A percentile compares a stretch with the other conserved stretches of the same genome.
phyloP scores from a whole-genome alignment of 2,329 filamentous ascomycete species.

The Phialophora chinensis region DNA sequence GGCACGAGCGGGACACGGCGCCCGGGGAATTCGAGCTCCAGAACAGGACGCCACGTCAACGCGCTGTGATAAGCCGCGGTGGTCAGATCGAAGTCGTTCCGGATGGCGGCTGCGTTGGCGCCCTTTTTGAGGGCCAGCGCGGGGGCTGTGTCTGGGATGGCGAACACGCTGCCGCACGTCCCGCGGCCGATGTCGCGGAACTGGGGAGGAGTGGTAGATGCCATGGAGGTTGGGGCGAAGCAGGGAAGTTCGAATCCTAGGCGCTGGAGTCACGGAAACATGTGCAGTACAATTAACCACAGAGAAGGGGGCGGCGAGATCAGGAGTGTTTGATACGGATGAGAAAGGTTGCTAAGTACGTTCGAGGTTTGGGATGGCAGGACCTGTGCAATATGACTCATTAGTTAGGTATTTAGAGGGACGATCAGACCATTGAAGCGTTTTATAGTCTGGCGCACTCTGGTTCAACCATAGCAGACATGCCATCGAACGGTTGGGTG shows the following conservation, averaged over 20 bases:
- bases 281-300: background rate
- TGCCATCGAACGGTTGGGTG: no score
- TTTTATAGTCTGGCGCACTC: no score
- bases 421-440: no score
- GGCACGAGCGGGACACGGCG: constrained; percentile 25
- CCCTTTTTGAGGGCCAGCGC: constrained; percentile 27
- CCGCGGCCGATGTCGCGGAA: constrained; percentile 30
- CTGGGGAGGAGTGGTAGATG: background rate
- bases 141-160: constrained; percentile 13
- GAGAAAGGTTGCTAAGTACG: background rate
- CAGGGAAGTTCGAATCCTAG: no score
- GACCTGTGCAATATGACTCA: background rate
- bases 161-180: constrained; percentile 31
- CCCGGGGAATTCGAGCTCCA: background rate
- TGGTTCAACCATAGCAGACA: no score
- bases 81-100: constrained; percentile 30
- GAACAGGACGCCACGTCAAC: constrained; percentile 15
- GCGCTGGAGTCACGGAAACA: background rate
- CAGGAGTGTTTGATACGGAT: background rate
- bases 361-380: background rate
- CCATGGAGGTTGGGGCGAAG: no score
- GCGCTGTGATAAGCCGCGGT: constrained; percentile 25
- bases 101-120: constrained; percentile 6
- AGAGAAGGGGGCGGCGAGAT: no score
- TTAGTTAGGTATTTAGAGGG: no score